phyloP scores from a whole-genome alignment of 2,329 filamentous ascomycete species.

The Penicillium sp. region DNA sequence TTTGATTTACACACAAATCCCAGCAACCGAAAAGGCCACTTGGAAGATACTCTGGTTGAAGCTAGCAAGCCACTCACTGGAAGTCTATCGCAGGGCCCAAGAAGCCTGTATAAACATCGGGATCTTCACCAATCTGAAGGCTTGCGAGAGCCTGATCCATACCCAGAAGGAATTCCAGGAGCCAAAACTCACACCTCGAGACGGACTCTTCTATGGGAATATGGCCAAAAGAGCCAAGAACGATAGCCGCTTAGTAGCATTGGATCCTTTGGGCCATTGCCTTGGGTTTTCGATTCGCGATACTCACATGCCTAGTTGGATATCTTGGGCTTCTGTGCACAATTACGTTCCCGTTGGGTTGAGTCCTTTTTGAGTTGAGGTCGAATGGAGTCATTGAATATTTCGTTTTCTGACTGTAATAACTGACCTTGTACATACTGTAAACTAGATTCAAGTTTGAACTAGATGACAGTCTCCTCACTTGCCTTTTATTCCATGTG shows the following conservation, averaged over 20 bases:
- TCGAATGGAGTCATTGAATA: too few relatives aligned
- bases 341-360: too few relatives aligned
- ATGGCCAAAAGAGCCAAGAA: neutral
- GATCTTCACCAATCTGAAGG: neutral
- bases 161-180: neutral
- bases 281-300: too few relatives aligned
- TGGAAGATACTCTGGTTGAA: neutral
- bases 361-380: too few relatives aligned
- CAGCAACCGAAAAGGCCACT: neutral
- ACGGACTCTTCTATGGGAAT: neutral
- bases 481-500: slow-evolving; percentile 9
- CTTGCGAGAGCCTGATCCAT: neutral
- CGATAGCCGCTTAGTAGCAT: too few relatives aligned
- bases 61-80: neutral
- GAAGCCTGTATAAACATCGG: neutral
- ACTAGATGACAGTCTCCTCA: too few relatives aligned
- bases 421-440: too few relatives aligned
- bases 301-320: too few relatives aligned
- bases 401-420: too few relatives aligned
- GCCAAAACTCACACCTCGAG: neutral
- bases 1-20: neutral
- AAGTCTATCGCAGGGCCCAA: neutral
- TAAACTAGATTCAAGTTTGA: too few relatives aligned
- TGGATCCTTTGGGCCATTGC: too few relatives aligned
- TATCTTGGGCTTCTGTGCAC: too few relatives aligned